Conservation (phyloP, 2,329 filamentous ascomycete genomes). For the Pezicula carpinea region DNA sequence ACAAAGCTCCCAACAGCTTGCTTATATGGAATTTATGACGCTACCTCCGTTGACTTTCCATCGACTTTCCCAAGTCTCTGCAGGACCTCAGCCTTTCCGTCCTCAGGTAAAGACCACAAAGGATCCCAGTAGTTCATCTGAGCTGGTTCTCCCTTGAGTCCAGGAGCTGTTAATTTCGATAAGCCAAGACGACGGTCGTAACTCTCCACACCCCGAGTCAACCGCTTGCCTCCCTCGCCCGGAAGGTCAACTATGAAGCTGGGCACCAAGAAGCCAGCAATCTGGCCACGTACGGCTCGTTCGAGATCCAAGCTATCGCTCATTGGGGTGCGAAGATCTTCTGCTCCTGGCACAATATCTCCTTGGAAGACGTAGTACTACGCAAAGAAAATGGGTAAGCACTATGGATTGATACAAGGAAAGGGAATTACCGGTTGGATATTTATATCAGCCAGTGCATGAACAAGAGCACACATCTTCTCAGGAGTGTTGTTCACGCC, state of each 20-base stretch:
- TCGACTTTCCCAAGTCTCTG: no score
- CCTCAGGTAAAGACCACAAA: no score
- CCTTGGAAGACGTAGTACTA: conserved; percentile 64
- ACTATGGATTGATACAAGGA: background rate
- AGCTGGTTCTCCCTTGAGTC: conserved; percentile 44
- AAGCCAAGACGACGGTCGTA: conserved; percentile 51
- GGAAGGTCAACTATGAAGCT: conserved; percentile 60
- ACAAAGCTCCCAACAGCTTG: no score
- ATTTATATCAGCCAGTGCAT: conserved; percentile 48
- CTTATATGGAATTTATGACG: no score
- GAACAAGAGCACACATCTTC: conserved; percentile 50
- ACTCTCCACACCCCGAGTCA: conserved; percentile 45
- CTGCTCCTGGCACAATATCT: conserved; percentile 56
- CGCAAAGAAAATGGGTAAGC: background rate
- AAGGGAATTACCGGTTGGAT: conserved; percentile 45
- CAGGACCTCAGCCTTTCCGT: no score
- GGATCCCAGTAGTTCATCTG: no score
- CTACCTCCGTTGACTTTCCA: no score
- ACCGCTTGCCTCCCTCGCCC: conserved; percentile 58
- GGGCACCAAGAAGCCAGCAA: conserved; percentile 59
- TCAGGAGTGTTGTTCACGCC: conserved; percentile 52
- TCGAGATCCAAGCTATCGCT: conserved; percentile 54
- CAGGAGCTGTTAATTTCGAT: conserved; percentile 51
- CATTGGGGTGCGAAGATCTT: conserved; percentile 59
- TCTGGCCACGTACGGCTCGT: conserved; percentile 50